Conservation (phyloP, 805 yeast species). For the Starmerella gropengiesseri region DNA sequence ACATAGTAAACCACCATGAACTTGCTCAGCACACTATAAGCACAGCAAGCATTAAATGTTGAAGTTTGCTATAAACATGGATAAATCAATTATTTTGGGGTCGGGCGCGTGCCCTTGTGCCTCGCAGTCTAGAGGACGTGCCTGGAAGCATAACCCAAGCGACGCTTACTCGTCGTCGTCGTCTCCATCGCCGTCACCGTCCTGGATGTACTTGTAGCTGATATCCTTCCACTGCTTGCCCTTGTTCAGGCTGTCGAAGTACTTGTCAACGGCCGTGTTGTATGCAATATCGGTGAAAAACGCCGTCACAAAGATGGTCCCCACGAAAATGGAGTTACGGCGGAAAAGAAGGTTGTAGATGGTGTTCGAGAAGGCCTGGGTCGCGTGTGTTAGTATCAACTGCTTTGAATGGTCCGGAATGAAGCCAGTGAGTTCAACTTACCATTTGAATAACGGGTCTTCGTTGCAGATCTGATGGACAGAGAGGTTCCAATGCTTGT, state of each 20-base stretch:
- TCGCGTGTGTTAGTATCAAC: neutral
- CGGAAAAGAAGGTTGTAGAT: conserved; percentile 62
- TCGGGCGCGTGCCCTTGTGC: too few species aligned
- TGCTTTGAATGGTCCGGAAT: too few species aligned
- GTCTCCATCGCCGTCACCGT: conserved; percentile 23
- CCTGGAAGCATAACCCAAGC: neutral
- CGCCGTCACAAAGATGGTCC: conserved; percentile 70
- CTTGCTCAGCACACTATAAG: too few species aligned
- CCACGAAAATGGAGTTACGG: conserved; percentile 84
- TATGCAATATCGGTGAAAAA: conserved; percentile 51
- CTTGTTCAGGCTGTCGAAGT: conserved; percentile 31
- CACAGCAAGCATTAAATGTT: too few species aligned
- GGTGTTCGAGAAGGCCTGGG: conserved; percentile 34
- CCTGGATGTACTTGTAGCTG: conserved; percentile 24
- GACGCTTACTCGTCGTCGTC: conserved; percentile 20
- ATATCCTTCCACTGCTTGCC: conserved; percentile 32
- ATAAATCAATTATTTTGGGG: too few species aligned
- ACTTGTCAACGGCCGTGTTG: conserved; percentile 29
- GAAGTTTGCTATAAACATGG: too few species aligned
- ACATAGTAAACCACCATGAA: too few species aligned
- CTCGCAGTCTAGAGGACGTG: neutral
- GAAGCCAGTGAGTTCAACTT: too few species aligned
- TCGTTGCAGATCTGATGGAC: conserved; percentile 1
- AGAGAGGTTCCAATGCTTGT: neutral
- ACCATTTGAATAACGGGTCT: conserved; percentile 4